These are phyloP conservation scores for Haplosporangium sp. DNA, from an alignment of 371 early-diverging fungal genomes.

Conservation along the genomic window DNA sequence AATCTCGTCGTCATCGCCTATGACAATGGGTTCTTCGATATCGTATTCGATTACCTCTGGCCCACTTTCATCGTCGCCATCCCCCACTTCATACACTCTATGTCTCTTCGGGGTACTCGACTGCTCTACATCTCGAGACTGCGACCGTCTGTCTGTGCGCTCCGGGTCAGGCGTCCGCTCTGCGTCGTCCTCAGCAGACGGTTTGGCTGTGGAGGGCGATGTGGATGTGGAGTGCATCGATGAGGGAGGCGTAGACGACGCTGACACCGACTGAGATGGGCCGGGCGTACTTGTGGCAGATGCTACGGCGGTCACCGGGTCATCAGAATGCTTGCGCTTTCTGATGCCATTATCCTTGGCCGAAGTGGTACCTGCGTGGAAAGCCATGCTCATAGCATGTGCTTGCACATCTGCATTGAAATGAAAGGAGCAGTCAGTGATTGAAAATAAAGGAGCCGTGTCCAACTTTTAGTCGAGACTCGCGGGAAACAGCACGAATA, in stretches of 20 bases:
- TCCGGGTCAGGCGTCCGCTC: constrained; percentile 8
- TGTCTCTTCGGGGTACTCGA: constrained; percentile 3
- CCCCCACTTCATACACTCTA: constrained; percentile 14
- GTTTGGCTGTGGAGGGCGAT: constrained; percentile 9
- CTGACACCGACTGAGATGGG: constrained; percentile 17
- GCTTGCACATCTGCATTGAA: constrained; percentile 13
- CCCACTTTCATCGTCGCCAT: constrained; percentile 2
- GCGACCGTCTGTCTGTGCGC: neutral
- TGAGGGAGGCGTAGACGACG: constrained; percentile 28
- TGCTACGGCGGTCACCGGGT: constrained; percentile 17
- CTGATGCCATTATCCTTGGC: constrained; percentile 12
- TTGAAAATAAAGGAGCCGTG: neutral
- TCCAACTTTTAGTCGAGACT: no score
- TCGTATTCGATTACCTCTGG: neutral
- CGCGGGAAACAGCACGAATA: no score
- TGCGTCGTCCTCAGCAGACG: constrained; percentile 8
- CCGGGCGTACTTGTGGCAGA: constrained; percentile 32
- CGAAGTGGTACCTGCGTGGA: constrained; percentile 12
- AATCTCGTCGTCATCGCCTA: constrained; percentile 29
- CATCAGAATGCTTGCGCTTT: constrained; percentile 39
- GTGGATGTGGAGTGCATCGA: constrained; percentile 22
- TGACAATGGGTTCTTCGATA: constrained; percentile 6
- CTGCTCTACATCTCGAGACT: constrained; percentile 2
- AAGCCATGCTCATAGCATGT: constrained; percentile 16
- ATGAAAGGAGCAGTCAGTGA: constrained; percentile 5